These are phyloP conservation scores for Chrysoporthe austroafricana DNA, from an alignment of 2,329 filamentous ascomycete species.

Conservation along the genomic window DNA sequence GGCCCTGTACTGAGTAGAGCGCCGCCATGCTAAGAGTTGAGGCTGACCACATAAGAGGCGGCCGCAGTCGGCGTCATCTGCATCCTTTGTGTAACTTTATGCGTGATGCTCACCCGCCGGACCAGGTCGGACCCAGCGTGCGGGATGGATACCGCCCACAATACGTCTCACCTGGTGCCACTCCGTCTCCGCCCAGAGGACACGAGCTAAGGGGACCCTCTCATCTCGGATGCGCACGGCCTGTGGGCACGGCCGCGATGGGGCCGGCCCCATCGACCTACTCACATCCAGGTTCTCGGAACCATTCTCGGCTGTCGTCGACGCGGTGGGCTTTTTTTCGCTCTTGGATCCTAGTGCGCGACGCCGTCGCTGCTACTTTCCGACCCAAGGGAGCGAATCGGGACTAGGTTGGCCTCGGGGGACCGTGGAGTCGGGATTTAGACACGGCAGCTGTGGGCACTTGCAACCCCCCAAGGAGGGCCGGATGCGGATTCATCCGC, in stretches of 20 bases:
- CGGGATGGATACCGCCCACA: neutral
- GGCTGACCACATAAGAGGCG: neutral
- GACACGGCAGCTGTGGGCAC: constrained; percentile 19
- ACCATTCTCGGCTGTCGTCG: constrained; percentile 2
- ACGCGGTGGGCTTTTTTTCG: neutral
- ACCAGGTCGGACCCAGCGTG: neutral
- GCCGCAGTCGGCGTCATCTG: neutral
- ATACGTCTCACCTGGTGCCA: neutral
- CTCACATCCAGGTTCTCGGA: neutral
- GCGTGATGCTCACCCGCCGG: neutral
- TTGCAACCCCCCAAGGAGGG: neutral
- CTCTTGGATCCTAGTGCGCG: neutral
- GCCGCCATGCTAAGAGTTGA: neutral
- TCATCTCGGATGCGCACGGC: neutral
- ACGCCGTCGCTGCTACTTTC: neutral
- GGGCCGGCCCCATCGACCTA: neutral
- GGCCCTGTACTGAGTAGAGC: neutral
- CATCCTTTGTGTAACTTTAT: neutral
- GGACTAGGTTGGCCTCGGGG: constrained; percentile 22
- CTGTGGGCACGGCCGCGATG: neutral
- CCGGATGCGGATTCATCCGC: neutral
- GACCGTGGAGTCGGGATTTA: constrained; percentile 28
- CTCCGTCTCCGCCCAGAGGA: neutral
- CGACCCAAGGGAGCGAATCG: constrained; percentile 2
- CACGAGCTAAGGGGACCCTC: neutral